Evolutionary conservation across 164 flowering plant species (phyloP).

Genomic region (Vitis vinifera): DNA sequence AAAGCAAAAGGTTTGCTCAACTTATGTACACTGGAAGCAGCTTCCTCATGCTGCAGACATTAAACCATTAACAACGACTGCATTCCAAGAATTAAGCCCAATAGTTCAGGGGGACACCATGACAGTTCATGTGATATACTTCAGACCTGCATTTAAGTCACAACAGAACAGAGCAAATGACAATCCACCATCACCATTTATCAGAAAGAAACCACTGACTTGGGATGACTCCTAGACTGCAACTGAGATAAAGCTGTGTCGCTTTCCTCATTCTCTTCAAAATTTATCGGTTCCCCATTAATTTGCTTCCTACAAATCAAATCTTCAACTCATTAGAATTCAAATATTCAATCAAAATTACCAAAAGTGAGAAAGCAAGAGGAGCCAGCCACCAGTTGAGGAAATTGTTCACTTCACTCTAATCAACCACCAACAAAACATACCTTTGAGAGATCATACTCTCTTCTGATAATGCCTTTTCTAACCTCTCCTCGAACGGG

Average conservation of each 20-base stretch:
- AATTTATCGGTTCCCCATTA: slow-evolving; percentile 29
- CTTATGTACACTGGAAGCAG: too few species aligned
- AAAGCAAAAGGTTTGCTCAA: too few species aligned
- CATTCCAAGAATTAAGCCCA: too few species aligned
- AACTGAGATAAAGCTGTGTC: slow-evolving; percentile 64
- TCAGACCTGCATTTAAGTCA: too few species aligned
- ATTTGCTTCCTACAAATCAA: slow-evolving; percentile 38
- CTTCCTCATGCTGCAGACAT: too few species aligned
- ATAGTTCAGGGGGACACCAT: too few species aligned
- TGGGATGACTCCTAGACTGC: slow-evolving; percentile 33
- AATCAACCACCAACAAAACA: background rate
- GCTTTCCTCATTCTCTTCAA: slow-evolving; percentile 55
- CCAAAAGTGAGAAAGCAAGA: background rate
- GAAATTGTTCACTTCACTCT: background rate
- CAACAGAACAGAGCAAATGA: too few species aligned
- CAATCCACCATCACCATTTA: background rate
- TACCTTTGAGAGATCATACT: slow-evolving; percentile 60
- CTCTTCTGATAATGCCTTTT: slow-evolving; percentile 90
- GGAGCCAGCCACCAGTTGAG: background rate
- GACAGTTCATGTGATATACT: too few species aligned
- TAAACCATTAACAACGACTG: too few species aligned
- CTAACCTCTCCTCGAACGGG: slow-evolving; percentile 93
- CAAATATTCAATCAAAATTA: background rate
- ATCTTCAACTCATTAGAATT: background rate
- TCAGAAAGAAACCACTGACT: slow-evolving; percentile 56